Conservation (phyloP, 257 asterid genomes). For the Prunella vulgaris region DNA sequence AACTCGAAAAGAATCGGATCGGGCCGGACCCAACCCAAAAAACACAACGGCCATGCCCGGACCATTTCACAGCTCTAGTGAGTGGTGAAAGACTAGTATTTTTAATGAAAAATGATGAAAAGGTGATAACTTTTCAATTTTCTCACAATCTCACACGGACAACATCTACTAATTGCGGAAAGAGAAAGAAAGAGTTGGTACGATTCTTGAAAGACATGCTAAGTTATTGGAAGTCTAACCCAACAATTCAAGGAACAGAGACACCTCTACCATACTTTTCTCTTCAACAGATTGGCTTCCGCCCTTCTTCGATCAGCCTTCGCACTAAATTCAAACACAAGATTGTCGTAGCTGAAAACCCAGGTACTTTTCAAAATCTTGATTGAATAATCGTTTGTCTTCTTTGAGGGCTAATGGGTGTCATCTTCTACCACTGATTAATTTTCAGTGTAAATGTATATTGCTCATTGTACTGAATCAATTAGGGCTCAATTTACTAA, state of each 20-base stretch:
- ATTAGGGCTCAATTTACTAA: not conserved
- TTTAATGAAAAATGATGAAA: too few species aligned
- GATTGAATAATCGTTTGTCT: not conserved
- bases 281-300: not conserved
- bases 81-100: too few species aligned
- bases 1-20: too few species aligned
- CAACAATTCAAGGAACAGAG: not conserved
- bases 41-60: too few species aligned
- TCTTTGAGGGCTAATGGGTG: not conserved
- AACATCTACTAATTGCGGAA: too few species aligned
- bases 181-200: too few species aligned
- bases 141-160: not conserved
- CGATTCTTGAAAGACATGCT: too few species aligned
- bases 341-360: not conserved
- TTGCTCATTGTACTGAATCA: not conserved
- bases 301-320: not conserved
- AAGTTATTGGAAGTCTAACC: not conserved
- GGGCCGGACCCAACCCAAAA: too few species aligned
- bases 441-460: not conserved
- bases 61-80: too few species aligned
- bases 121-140: too few species aligned
- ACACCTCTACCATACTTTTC: not conserved
- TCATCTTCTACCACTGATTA: not conserved
- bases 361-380: not conserved
- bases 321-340: conserved; percentile 6